A percentile compares a stretch with the other conserved stretches of the same genome.
Evolutionary conservation across 176 grass and related monocot species (phyloP).

Genomic region (Oryza australiensis): DNA sequence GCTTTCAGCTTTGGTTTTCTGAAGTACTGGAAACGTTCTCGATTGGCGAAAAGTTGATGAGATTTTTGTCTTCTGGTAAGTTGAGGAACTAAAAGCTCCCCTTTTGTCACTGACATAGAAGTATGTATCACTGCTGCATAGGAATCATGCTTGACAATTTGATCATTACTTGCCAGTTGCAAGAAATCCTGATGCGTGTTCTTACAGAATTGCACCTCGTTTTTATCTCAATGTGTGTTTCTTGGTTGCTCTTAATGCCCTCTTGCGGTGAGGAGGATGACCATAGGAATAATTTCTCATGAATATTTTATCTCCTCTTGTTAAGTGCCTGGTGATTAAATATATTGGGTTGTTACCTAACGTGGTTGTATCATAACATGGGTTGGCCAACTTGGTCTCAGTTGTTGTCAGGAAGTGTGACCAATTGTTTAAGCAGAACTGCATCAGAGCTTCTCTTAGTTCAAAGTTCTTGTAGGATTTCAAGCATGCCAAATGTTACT

Average conservation of each 20-base stretch:
- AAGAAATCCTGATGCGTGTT: background rate
- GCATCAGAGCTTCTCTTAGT: background rate
- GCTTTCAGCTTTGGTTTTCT: background rate
- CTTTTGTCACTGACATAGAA: constrained; percentile 23
- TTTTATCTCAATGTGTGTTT: constrained; percentile 17
- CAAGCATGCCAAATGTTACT: constrained; percentile 15
- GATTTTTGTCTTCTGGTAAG: constrained; percentile 17
- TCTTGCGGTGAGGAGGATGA: background rate
- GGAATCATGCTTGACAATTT: constrained; percentile 18
- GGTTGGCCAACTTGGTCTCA: constrained; percentile 7
- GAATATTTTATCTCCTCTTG: background rate
- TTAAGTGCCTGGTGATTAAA: constrained; percentile 8
- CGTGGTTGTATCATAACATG: constrained; percentile 2
- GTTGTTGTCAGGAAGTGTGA: background rate
- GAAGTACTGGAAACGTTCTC: background rate
- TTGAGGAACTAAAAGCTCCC: constrained; percentile 6
- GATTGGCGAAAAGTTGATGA: background rate
- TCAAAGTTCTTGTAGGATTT: background rate
- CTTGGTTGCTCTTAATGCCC: constrained; percentile 4
- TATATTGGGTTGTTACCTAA: constrained; percentile 10
- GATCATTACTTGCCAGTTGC: background rate
- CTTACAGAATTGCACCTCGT: background rate
- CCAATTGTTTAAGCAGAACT: constrained; percentile 13
- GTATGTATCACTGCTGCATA: background rate
- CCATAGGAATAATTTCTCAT: constrained; percentile 1